Evolutionary conservation across 768 basidiomycete genomes (phyloP).

Genomic region (Leccinum ochraceum): DNA sequence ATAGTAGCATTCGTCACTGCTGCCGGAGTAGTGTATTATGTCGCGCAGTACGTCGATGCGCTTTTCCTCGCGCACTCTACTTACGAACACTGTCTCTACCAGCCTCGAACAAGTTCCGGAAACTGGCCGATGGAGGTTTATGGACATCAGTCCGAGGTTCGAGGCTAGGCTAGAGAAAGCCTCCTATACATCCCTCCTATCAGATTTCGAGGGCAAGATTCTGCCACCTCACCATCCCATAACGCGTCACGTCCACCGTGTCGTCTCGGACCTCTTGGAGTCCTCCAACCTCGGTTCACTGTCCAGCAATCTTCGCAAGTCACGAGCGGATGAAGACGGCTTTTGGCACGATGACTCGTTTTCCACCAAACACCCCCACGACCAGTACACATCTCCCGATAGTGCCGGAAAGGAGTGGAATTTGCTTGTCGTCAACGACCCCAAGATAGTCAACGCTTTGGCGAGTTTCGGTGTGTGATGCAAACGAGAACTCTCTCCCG

Average conservation of each 20-base stretch:
- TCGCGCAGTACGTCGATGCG: constrained; percentile 29
- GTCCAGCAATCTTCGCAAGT: constrained; percentile 11
- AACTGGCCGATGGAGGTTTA: constrained; percentile 87
- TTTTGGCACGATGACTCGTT: constrained; percentile 27
- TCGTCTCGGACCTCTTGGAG: constrained; percentile 68
- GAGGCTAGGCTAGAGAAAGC: constrained; percentile 57
- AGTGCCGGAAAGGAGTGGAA: constrained; percentile 51
- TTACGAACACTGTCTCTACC: neutral
- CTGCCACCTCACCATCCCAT: constrained; percentile 70
- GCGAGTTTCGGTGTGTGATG: constrained; percentile 59
- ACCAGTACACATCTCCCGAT: constrained; percentile 12
- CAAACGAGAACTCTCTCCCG: neutral
- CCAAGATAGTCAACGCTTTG: constrained; percentile 72
- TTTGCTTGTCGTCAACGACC: constrained; percentile 77
- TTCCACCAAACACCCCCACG: constrained; percentile 3
- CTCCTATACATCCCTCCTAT: constrained; percentile 43
- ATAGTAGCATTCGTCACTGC: constrained; percentile 22
- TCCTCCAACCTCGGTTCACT: constrained; percentile 73
- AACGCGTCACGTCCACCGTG: constrained; percentile 63
- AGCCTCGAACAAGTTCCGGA: constrained; percentile 86
- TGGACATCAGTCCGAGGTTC: constrained; percentile 62
- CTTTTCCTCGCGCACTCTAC: neutral
- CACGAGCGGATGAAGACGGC: constrained; percentile 14
- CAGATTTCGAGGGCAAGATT: constrained; percentile 52
- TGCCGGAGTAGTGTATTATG: constrained; percentile 26